phyloP scores from a whole-genome alignment of 78 protist genomes.

The Polysphondylium violaceum region DNA sequence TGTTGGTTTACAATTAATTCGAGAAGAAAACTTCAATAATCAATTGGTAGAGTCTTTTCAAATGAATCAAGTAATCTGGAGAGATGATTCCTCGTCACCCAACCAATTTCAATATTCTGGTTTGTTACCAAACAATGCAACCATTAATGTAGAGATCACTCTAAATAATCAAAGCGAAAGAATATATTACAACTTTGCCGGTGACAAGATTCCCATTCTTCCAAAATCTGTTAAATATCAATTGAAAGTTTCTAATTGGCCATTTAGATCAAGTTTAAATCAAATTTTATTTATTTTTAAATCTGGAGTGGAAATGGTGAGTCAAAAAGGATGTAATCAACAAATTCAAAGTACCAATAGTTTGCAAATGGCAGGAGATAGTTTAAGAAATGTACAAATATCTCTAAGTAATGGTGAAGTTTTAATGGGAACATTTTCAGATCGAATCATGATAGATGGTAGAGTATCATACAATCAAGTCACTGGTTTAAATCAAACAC shows the following conservation, averaged over 20 bases:
- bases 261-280: not conserved
- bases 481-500: no score
- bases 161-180: not conserved
- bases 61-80: not conserved
- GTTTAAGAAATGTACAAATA: not conserved
- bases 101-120: slow-evolving; percentile 1
- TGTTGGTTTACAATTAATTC: not conserved
- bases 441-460: slow-evolving; percentile 36
- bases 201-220: slow-evolving; percentile 12
- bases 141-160: slow-evolving; percentile 4
- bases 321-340: not conserved
- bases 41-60: not conserved
- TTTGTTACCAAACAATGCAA: not conserved
- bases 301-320: not conserved
- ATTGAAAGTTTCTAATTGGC: slow-evolving; percentile 13
- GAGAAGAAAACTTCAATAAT: not conserved
- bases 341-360: not conserved
- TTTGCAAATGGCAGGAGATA: not conserved
- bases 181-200: slow-evolving; percentile 13
- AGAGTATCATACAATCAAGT: no score
- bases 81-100: not conserved
- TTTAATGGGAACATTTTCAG: slow-evolving; percentile 34
- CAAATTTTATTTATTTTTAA: not conserved
- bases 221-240: slow-evolving; percentile 39
- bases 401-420: slow-evolving; percentile 2